Conservation (phyloP, 2,329 filamentous ascomycete species). For the Venturiaceae sp. region DNA sequence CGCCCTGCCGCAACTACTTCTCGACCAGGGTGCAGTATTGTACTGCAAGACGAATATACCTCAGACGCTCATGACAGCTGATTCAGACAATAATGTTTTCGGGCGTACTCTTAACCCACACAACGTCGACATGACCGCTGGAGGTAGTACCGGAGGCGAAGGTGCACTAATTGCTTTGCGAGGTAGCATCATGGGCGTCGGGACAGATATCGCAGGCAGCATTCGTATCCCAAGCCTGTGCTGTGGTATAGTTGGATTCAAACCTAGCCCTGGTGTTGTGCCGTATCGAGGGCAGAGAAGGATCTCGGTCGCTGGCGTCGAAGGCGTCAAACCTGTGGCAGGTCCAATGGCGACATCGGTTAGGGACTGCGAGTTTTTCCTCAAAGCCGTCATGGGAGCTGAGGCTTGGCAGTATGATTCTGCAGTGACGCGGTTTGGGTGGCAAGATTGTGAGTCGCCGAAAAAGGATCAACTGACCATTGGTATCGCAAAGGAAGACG, state of each 20-base stretch:
- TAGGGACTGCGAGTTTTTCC: slow-evolving; percentile 42
- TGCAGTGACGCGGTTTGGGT: slow-evolving; percentile 28
- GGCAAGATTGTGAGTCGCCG: slow-evolving; percentile 17
- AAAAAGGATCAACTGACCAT: slow-evolving; percentile 27
- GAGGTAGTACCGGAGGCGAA: slow-evolving; percentile 58
- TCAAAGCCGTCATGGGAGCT: slow-evolving; percentile 42
- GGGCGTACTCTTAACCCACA: slow-evolving; percentile 54
- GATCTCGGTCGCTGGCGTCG: slow-evolving; percentile 33
- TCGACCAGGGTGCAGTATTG: slow-evolving; percentile 35
- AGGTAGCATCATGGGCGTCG: slow-evolving; percentile 49
- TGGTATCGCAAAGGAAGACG: slow-evolving; percentile 40
- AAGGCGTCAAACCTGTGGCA: slow-evolving; percentile 32
- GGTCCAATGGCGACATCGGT: slow-evolving; percentile 38
- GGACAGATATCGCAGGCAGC: slow-evolving; percentile 49
- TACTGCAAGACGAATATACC: slow-evolving; percentile 45
- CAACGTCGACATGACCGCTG: slow-evolving; percentile 49
- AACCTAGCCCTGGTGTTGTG: slow-evolving; percentile 9
- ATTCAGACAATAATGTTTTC: slow-evolving; percentile 52
- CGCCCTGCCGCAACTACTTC: slow-evolving; percentile 24
- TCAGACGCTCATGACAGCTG: slow-evolving; percentile 36
- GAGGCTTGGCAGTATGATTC: slow-evolving; percentile 41
- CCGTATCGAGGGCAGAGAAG: slow-evolving; percentile 38
- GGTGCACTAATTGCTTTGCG: slow-evolving; percentile 49
- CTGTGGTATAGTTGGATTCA: slow-evolving; percentile 23
- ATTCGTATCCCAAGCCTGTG: slow-evolving; percentile 84